A percentile compares a stretch with the other conserved stretches of the same genome.
phyloP scores from a whole-genome alignment of 2,329 filamentous ascomycete genomes.

The Thielaviopsis euricoi region DNA sequence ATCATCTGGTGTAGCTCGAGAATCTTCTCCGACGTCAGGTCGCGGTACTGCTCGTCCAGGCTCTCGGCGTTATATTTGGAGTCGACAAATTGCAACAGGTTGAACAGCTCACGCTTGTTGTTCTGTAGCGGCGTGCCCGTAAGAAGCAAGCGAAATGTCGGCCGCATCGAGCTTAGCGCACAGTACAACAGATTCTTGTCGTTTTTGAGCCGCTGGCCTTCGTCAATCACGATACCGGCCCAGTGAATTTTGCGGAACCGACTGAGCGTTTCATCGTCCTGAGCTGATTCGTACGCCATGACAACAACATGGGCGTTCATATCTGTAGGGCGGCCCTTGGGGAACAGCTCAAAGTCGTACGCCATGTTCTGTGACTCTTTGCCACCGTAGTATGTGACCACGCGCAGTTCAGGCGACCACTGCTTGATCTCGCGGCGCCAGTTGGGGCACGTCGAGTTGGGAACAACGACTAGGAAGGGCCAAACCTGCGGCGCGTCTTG shows the following conservation, averaged over 20 bases:
- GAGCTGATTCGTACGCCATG: conserved; percentile 82
- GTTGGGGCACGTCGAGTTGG: conserved; percentile 91
- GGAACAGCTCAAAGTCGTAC: conserved; percentile 74
- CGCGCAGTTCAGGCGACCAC: conserved; percentile 72
- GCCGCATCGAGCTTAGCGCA: conserved; percentile 53
- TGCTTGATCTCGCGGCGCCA: conserved; percentile 93
- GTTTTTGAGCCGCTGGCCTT: conserved; percentile 90
- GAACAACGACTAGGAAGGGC: conserved; percentile 85
- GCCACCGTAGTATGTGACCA: conserved; percentile 85
- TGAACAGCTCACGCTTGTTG: conserved; percentile 88
- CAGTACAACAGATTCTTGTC: conserved; percentile 71
- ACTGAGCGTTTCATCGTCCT: conserved; percentile 49
- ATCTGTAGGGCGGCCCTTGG: conserved; percentile 37
- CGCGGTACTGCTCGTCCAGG: conserved; percentile 58
- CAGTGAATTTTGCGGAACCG: conserved; percentile 61
- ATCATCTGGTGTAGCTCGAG: conserved; percentile 69
- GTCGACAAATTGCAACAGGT: conserved; percentile 89
- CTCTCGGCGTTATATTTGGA: conserved; percentile 48
- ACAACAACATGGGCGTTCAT: conserved; percentile 84
- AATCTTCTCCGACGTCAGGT: conserved; percentile 72
- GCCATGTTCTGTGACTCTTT: conserved; percentile 58
- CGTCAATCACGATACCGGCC: conserved; percentile 81
- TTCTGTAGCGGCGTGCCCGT: conserved; percentile 92
- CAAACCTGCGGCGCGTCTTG: conserved; percentile 55
- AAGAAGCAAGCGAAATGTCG: conserved; percentile 71